Conservation (phyloP, 257 asterid genomes). For the Voacanga thouarsii region DNA sequence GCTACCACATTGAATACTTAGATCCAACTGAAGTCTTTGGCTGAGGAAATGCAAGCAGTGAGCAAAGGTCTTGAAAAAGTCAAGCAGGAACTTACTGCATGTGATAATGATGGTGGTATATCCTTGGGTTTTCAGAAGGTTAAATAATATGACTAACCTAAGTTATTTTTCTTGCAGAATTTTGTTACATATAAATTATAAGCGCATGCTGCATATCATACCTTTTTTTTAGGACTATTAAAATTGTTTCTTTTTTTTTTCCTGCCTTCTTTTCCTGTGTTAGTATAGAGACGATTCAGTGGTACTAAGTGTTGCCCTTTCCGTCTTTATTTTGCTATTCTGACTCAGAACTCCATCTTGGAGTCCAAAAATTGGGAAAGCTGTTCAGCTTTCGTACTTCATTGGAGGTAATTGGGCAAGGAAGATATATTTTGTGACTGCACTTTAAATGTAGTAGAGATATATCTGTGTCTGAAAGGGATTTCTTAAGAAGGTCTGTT, state of each 20-base stretch:
- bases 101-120: constrained; percentile 83
- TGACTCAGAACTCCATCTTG: not conserved
- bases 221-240: not conserved
- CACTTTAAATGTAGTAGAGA: not conserved
- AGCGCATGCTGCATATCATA: not conserved
- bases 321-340: not conserved
- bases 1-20: constrained; percentile 23
- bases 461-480: not conserved
- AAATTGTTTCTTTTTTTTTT: not conserved
- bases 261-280: not conserved
- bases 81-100: constrained; percentile 85
- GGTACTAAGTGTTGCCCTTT: not conserved
- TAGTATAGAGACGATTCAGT: not conserved
- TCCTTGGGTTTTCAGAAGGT: constrained; percentile 92
- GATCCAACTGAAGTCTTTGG: constrained; percentile 95
- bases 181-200: not conserved
- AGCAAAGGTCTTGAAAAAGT: constrained; percentile 98
- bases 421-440: no score
- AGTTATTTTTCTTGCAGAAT: not conserved
- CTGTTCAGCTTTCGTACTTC: not conserved
- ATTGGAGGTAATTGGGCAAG: not conserved
- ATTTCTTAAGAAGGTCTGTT: not conserved
- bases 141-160: constrained; percentile 14
- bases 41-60: constrained; percentile 99
- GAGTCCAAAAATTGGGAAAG: not conserved